Base-by-base conservation (phyloP, 768 basidiomycete species). In the Podaxis pistillaris region DNA sequence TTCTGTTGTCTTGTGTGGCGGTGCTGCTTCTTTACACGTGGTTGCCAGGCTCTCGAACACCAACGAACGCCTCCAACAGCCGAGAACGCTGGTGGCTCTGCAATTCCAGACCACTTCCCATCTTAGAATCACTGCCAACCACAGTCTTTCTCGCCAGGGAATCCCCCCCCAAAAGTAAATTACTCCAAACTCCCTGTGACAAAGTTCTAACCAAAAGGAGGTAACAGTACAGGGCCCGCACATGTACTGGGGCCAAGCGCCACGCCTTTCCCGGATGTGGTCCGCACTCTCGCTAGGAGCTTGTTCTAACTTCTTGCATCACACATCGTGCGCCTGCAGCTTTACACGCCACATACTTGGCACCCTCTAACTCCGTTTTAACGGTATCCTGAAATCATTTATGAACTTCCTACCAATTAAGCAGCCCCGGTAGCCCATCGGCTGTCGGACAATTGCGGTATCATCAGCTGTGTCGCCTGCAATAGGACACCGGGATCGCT, bases 41-140 rank as follows among this genome's bases (percentile, higher is more conserved):
- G 40, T 24, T 40, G 56, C 56, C 56, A 15, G 22, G 56, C 56
- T 55, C 54, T 55, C 52, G 52, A 53, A 53, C 50, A 28, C 26
- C 33, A 9, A 33, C 33, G 8, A 33, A 33, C 33, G 2, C 28
- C 51, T 33, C 37, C 36, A 22, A 38, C 13, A 24, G 26, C 22
- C 49, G 49, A 50, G 49, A 50, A 50, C 19, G 19, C 44, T 46
- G 26, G 22, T 15, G 22, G 19, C 22, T 24, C 19, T 50, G 44
- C 17, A 46, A 19, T n/a, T 19, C 49, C 8, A 50, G 49, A 50
- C 49, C 49, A 0, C 9, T 50, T 50, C 12, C 26, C 24, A 28
- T 22, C 13, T 50, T 12, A 28, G 13, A 4, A 5, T 24, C n/a
- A 17, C 26, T 2, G 22, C 12, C 9, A 9, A 24, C 26, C 49